Base-by-base conservation (phyloP, 2,329 filamentous ascomycete genomes). In the Exophiala calicioides region DNA sequence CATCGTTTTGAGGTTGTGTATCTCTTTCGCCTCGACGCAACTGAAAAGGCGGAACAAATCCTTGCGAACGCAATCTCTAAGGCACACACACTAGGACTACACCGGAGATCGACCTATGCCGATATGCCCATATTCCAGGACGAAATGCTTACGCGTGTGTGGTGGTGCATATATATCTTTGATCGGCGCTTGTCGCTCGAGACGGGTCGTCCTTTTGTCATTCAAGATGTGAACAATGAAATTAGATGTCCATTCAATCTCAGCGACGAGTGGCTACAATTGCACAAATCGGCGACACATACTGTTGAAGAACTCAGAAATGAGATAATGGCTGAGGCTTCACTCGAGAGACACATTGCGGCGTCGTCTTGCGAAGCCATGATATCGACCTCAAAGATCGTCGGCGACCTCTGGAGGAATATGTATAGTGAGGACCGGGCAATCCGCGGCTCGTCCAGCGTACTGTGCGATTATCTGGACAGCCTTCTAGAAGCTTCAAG, bases 191-290 rank as follows among this genome's bases (percentile, higher is more conserved):
- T 61, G 15, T 51, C 59, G 4, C 56, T 61, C 24, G 58, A 60
- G 23, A 61, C 57, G 0, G 60, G 59, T 4, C 60, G 55, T 13
- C 60, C 60, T 5, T 59, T 60, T n/a, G 15, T 62, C 1, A 60
- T 62, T 9, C 58, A 60, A 20, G 59, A 62, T 21, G 21, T 57
- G 1, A 61, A 62, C 16, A 46, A 59, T 6, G 56, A 60, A 27
- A 53, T 56, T 2, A 50, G 42, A 7, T 33, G 53, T 3, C 59
- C 59, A 7, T 55, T 32, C 19, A 21, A 52, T 9, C 36, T 60
- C 15, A 46, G 31, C 31, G 31, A 34, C 15, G 31, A 8, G 7
- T 34, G 31, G 31, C 15, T 34, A 18, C 7, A 15, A 8, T 8
- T 7, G 8, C 31, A 34, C 15, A 34, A 34, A 34, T 34, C 15